Percentiles rank a stretch among this genome's conserved stretches.
Evolutionary conservation across 1,284 basidiomycete genomes (phyloP).

Genomic region (Tylopilus sp.): DNA sequence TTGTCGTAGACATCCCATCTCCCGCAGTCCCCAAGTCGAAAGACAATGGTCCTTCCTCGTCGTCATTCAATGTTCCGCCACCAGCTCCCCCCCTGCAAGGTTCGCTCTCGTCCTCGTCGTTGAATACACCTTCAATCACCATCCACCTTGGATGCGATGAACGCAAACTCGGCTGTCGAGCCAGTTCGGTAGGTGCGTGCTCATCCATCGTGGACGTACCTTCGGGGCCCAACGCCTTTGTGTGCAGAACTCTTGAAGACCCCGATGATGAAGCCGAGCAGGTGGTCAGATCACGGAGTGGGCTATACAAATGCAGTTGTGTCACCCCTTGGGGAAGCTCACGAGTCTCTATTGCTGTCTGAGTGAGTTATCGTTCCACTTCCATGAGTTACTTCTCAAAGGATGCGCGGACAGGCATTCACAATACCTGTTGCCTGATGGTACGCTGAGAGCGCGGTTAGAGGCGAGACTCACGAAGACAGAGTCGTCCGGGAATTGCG

Average conservation of each 20-base stretch:
- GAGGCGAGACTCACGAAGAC: slow-evolving; percentile 16
- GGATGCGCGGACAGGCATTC: slow-evolving; percentile 11
- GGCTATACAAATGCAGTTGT: slow-evolving; percentile 17
- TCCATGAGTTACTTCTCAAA: not conserved
- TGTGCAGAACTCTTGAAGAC: not conserved
- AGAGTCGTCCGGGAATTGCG: slow-evolving; percentile 11
- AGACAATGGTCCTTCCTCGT: no score
- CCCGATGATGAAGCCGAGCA: slow-evolving; percentile 12
- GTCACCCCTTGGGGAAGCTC: slow-evolving; percentile 4
- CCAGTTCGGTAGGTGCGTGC: slow-evolving; percentile 10
- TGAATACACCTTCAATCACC: not conserved
- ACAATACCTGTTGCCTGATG: slow-evolving; percentile 18
- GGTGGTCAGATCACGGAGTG: slow-evolving; percentile 20
- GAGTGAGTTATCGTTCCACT: slow-evolving; percentile 8
- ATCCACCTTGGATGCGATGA: slow-evolving; percentile 8
- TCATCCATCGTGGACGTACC: not conserved
- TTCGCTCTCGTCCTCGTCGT: not conserved
- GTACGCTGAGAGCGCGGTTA: slow-evolving; percentile 20
- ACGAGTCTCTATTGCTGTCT: slow-evolving; percentile 3
- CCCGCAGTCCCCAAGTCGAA: not conserved
- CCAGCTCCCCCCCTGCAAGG: not conserved
- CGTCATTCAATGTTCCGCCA: no score
- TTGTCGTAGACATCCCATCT: slow-evolving; percentile 12
- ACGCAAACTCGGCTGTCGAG: slow-evolving; percentile 16
- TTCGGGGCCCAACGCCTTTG: not conserved